Conservation (phyloP, 2,329 filamentous ascomycete genomes). For the Thielaviopsis euricoi region DNA sequence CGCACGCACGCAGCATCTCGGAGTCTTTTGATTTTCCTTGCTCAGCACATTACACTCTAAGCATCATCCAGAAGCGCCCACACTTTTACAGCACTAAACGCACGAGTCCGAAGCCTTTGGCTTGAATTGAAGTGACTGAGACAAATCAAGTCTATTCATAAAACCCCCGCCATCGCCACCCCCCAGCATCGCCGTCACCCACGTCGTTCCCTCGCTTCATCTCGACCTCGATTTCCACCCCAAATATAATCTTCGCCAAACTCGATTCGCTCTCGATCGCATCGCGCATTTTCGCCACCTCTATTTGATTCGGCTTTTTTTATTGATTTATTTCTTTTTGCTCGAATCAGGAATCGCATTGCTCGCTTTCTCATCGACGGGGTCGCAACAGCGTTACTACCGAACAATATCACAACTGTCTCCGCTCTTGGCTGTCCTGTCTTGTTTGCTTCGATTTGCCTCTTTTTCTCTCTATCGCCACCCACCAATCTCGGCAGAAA, state of each 20-base stretch:
- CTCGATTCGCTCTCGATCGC: background rate
- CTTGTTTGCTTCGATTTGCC: background rate
- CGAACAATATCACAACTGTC: too few relatives aligned
- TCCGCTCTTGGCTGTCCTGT: too few relatives aligned
- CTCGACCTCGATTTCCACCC: background rate
- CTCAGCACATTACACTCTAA: too few relatives aligned
- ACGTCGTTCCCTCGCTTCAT: background rate
- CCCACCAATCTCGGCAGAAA: background rate
- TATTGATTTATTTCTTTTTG: background rate
- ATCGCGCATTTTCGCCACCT: background rate
- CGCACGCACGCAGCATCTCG: too few relatives aligned
- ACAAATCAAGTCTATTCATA: background rate
- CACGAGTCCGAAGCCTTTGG: background rate
- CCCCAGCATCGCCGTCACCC: background rate
- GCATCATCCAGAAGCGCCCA: background rate
- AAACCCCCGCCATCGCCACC: background rate
- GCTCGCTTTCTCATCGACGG: too few relatives aligned
- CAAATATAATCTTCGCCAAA: background rate
- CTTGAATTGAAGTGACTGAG: background rate
- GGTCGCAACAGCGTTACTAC: too few relatives aligned
- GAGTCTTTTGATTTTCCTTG: background rate
- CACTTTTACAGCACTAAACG: background rate
- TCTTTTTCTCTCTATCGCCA: background rate
- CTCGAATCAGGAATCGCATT: background rate
- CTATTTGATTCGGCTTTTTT: background rate